Evolutionary conservation across 495 filamentous ascomycete genomes (phyloP).

Genomic region (Podospora pseudopauciseta): DNA sequence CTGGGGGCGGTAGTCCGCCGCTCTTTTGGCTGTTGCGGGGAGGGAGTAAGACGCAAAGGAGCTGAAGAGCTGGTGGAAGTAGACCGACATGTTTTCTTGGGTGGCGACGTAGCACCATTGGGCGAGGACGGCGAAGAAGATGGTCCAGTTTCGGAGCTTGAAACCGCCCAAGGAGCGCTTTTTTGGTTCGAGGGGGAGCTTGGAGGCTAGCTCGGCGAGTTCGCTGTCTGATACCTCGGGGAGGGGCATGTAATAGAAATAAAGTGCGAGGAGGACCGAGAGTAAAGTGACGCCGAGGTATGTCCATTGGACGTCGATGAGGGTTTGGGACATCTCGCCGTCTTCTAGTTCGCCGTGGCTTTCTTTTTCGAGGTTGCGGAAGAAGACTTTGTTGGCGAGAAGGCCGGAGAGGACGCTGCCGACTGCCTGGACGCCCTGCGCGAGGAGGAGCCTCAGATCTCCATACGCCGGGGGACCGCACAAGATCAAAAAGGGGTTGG

Average conservation of each 20-base stretch:
- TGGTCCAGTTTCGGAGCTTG: constrained; percentile 40
- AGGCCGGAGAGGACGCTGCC: constrained; percentile 63
- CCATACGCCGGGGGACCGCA: constrained; percentile 55
- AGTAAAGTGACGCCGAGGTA: constrained; percentile 72
- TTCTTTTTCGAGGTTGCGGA: constrained; percentile 31
- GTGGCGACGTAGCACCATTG: constrained; percentile 74
- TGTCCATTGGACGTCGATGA: constrained; percentile 72
- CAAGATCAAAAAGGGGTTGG: constrained; percentile 52
- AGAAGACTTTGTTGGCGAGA: constrained; percentile 67
- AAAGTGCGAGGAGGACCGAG: constrained; percentile 59
- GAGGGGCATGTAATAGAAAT: constrained; percentile 57
- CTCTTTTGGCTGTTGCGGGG: constrained; percentile 12
- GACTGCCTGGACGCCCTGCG: constrained; percentile 66
- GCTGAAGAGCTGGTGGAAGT: constrained; percentile 52
- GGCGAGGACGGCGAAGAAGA: constrained; percentile 61
- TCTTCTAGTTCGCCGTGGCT: not conserved
- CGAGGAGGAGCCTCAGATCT: constrained; percentile 59
- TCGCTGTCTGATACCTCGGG: constrained; percentile 51
- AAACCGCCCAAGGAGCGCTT: constrained; percentile 35
- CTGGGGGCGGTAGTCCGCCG: constrained; percentile 15
- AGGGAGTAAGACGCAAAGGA: constrained; percentile 30
- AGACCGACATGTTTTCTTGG: constrained; percentile 66
- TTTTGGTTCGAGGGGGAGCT: constrained; percentile 40
- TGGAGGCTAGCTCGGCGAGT: constrained; percentile 42
- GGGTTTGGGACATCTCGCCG: constrained; percentile 23